These are phyloP conservation scores for Arxiozyma slooffiae DNA, from an alignment of 1,139 yeast genomes.

Conservation along the genomic window DNA sequence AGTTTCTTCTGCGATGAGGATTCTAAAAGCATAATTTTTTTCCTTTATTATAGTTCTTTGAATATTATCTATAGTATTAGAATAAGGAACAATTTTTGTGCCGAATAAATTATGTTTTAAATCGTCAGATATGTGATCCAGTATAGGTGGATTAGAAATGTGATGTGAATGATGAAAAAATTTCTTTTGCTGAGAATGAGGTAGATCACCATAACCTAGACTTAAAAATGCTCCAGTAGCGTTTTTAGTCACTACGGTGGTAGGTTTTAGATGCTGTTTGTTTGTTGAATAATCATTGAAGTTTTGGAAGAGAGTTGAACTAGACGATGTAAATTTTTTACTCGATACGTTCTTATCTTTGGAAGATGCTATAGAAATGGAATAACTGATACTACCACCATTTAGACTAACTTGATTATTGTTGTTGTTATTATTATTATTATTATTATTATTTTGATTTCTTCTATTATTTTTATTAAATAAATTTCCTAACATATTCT, in stretches of 20 bases:
- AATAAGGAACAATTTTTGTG: slow-evolving; percentile 14
- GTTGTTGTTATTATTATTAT: too few relatives aligned
- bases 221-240: slow-evolving; percentile 6
- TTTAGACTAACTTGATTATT: too few relatives aligned
- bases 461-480: not conserved
- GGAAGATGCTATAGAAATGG: not conserved
- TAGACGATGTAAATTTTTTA: not conserved
- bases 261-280: slow-evolving; percentile 1
- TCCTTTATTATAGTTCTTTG: not conserved
- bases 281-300: not conserved
- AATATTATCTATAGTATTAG: slow-evolving; percentile 3
- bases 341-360: not conserved
- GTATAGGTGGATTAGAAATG: slow-evolving; percentile 10
- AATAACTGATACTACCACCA: not conserved
- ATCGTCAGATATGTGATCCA: slow-evolving; percentile 26
- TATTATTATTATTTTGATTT: not conserved
- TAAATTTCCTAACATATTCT: not conserved
- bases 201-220: not conserved
- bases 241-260: not conserved
- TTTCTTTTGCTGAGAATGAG: not conserved
- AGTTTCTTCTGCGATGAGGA: slow-evolving; percentile 31
- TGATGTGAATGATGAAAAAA: slow-evolving; percentile 1
- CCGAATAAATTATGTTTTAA: slow-evolving; percentile 23
- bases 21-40: slow-evolving; percentile 22
- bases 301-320: not conserved